These are phyloP conservation scores for Acanthamoeba lenticulata DNA, from an alignment of 208 protist species.

Conservation along the genomic window DNA sequence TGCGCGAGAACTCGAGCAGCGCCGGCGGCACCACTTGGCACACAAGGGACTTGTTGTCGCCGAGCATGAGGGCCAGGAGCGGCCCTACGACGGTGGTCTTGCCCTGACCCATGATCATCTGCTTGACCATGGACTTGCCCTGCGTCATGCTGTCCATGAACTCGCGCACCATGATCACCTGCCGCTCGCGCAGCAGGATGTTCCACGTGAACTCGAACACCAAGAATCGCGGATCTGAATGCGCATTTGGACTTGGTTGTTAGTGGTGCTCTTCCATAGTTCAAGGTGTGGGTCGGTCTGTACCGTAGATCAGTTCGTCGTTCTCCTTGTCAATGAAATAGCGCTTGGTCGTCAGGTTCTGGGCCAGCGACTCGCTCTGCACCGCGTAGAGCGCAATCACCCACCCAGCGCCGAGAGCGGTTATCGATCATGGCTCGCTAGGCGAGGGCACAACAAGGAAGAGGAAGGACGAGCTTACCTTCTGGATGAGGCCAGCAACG, in stretches of 20 bases:
- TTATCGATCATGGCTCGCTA: not conserved
- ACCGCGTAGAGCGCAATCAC: not conserved
- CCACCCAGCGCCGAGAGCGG: not conserved
- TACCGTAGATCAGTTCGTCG: slow-evolving; percentile 14
- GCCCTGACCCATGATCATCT: slow-evolving; percentile 97
- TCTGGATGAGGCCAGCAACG: slow-evolving; percentile 67
- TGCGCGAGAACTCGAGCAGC: slow-evolving; percentile 93
- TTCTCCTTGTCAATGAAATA: slow-evolving; percentile 64
- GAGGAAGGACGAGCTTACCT: not conserved
- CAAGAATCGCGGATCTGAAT: slow-evolving; percentile 90
- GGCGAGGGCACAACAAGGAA: not conserved
- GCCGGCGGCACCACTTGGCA: slow-evolving; percentile 93
- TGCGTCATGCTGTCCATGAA: slow-evolving; percentile 87
- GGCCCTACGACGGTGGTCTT: slow-evolving; percentile 95
- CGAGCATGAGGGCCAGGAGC: slow-evolving; percentile 93
- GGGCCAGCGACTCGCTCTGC: slow-evolving; percentile 62
- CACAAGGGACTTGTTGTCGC: slow-evolving; percentile 92
- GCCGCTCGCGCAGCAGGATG: slow-evolving; percentile 92
- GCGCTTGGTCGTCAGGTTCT: slow-evolving; percentile 59
- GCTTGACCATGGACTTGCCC: slow-evolving; percentile 91
- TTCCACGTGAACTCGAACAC: slow-evolving; percentile 94
- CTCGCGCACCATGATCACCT: slow-evolving; percentile 94
- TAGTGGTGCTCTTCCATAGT: not conserved
- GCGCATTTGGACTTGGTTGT: no score
- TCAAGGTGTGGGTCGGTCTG: not conserved